Evolutionary conservation across 371 early-diverging fungal species (phyloP).

Genomic region (Haplosporangium sp.): DNA sequence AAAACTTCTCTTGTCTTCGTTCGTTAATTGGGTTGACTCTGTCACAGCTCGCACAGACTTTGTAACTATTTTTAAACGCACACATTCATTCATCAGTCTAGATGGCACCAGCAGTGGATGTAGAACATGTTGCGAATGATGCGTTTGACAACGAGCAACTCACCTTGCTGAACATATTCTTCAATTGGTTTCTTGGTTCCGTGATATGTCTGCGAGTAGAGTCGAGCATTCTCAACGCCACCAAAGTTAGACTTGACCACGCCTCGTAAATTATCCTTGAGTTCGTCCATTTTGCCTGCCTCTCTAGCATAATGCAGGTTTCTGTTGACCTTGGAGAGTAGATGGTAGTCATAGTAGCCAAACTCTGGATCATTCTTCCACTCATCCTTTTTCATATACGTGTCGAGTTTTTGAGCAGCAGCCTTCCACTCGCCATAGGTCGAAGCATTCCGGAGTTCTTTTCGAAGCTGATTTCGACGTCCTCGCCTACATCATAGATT

Average conservation of each 20-base stretch:
- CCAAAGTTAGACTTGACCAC: conserved; percentile 85
- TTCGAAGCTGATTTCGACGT: conserved; percentile 60
- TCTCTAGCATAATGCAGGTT: conserved; percentile 52
- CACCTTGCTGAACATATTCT: conserved; percentile 83
- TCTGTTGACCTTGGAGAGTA: conserved; percentile 74
- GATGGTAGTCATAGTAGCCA: conserved; percentile 75
- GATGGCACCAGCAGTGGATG: background rate
- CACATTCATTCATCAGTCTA: background rate
- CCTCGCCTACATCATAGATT: conserved; percentile 62
- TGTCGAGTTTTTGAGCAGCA: conserved; percentile 77
- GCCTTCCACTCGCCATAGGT: conserved; percentile 79
- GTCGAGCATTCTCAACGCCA: conserved; percentile 79
- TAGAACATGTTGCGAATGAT: background rate
- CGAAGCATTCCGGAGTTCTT: conserved; percentile 61
- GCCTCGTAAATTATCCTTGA: conserved; percentile 63
- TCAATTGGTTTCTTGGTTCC: conserved; percentile 85
- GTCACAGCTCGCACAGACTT: conserved; percentile 73
- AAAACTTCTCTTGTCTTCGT: conserved; percentile 75
- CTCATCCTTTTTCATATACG: conserved; percentile 71
- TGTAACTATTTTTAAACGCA: conserved; percentile 58
- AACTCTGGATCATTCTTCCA: conserved; percentile 78
- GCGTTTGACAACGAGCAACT: background rate
- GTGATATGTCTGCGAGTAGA: conserved; percentile 81
- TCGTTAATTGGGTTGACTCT: conserved; percentile 57
- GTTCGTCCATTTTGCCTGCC: conserved; percentile 27